Percentiles rank a stretch among this genome's conserved stretches.
Evolutionary conservation across 768 basidiomycete genomes (phyloP).

Genomic region (Pulveroboletus sp.): DNA sequence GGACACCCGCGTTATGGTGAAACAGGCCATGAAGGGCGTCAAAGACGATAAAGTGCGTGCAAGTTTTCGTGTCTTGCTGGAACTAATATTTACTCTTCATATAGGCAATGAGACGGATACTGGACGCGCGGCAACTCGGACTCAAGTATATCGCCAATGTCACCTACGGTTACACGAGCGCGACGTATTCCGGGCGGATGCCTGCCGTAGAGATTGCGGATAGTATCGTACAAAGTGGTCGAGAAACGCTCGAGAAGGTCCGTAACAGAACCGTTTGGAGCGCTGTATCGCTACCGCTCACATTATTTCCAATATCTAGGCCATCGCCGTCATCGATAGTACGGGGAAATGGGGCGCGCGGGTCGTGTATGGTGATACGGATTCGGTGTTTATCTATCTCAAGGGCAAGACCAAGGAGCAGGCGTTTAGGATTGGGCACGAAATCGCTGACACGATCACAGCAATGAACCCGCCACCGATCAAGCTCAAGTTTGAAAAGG

Average conservation of each 20-base stretch:
- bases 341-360: conserved; percentile 85
- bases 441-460: conserved; percentile 89
- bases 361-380: conserved; percentile 97
- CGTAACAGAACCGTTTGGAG: conserved; percentile 1
- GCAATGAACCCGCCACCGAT: conserved; percentile 84
- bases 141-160: conserved; percentile 94
- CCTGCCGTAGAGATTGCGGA: conserved; percentile 98
- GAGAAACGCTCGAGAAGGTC: conserved; percentile 94
- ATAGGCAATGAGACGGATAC: conserved; percentile 69
- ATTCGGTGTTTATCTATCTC: conserved; percentile 92
- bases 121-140: conserved; percentile 90
- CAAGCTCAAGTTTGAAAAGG: conserved; percentile 99
- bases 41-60: conserved; percentile 66
- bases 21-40: conserved; percentile 88
- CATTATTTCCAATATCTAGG: conserved; percentile 42
- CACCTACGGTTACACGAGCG: conserved; percentile 95
- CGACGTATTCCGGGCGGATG: conserved; percentile 95
- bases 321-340: conserved; percentile 73
- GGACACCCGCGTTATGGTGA: conserved; percentile 97
- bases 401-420: conserved; percentile 89
- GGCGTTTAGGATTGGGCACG: conserved; percentile 89
- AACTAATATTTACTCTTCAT: conserved; percentile 3
- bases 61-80: background rate
- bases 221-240: conserved; percentile 93
- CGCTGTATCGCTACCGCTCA: background rate